Evolutionary conservation across 352 stramenopile genomes (phyloP), one percentile per base, ranked within the genome.

Genomic region (Phytopythium delawarense): DNA sequence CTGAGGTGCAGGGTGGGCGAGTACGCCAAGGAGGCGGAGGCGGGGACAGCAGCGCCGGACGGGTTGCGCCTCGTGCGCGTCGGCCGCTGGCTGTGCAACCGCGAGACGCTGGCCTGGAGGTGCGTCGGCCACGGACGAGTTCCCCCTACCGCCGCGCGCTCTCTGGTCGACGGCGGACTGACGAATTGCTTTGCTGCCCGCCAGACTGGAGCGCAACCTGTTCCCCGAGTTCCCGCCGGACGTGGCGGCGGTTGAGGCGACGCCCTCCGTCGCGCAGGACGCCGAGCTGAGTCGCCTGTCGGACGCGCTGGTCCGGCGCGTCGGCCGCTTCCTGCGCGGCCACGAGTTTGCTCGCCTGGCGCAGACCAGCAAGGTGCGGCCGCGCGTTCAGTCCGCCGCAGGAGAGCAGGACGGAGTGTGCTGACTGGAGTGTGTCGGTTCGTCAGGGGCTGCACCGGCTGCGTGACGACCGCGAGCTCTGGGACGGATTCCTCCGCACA

Each of bases 91-190:
- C 60, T 62, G 21, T 80, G 74, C 53, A 78, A 74, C 32, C 35
- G 74, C 48, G 74, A 85, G 48, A 72, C 71, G 30, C 64, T 85
- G 35, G 51, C 62, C 9, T 85, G 76, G 76, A 75, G 76, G 73
- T 78, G 9, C n/a, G 45, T 44, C 5, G 25, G 13, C 23, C 35
- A 15, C 18, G 1, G 42, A 45, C n/a, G 7, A 15, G 28, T 48
- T 28, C 25, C 25, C 58, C 49, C 25, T 13, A 16, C 8, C 16
- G 54, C 39, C 44, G 45, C 28, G 3, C 28, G 28, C 28, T 32
- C 28, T 32, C 28, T 7, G 4, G 28, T 32, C 28, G 28, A 32
- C 28, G 28, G 4, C 28, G 28, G 28, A 32, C 28, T 32, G 28
- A 32, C 5, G 4, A 32, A 25, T n/a, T 45, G 12, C 16, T 48